phyloP scores from a whole-genome alignment of 192 early-diverging fungal genomes.

The Cetraspora pellucida region DNA sequence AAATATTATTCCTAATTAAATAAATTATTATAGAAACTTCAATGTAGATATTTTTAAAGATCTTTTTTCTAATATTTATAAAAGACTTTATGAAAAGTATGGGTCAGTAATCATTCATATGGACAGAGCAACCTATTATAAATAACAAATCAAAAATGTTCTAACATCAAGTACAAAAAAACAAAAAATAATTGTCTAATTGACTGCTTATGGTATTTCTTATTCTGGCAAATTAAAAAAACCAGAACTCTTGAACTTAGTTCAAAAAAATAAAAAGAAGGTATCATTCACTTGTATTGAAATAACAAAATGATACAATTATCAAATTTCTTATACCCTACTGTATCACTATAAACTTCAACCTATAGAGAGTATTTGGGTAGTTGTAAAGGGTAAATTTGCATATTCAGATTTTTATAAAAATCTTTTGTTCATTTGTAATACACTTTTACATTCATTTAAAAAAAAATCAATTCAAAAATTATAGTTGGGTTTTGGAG shows the following conservation, averaged over 20 bases:
- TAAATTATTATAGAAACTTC: too few species aligned
- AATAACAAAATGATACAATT: slow-evolving; percentile 11
- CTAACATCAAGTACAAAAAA: background rate
- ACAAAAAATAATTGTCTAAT: too few species aligned
- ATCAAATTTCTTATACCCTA: background rate
- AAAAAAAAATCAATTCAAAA: slow-evolving; percentile 22
- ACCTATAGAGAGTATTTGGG: slow-evolving; percentile 11
- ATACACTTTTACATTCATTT: slow-evolving; percentile 18
- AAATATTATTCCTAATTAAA: too few species aligned
- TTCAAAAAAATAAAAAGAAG: slow-evolving; percentile 4
- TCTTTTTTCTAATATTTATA: background rate
- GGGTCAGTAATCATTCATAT: too few species aligned
- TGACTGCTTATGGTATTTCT: too few species aligned
- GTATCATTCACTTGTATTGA: slow-evolving; percentile 1
- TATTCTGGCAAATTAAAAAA: too few species aligned
- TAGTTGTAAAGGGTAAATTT: slow-evolving; percentile 6
- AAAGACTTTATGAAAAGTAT: too few species aligned
- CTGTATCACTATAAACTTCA: slow-evolving; percentile 6
- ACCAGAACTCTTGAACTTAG: background rate
- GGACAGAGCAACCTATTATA: background rate
- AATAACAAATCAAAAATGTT: background rate
- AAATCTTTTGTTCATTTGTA: slow-evolving; percentile 1
- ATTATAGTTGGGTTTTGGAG: slow-evolving; percentile 14
- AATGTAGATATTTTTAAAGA: background rate
- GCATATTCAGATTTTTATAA: background rate